These are phyloP conservation scores for Colletotrichum sp. DNA, from an alignment of 2,329 filamentous ascomycete genomes.

Conservation along the genomic window DNA sequence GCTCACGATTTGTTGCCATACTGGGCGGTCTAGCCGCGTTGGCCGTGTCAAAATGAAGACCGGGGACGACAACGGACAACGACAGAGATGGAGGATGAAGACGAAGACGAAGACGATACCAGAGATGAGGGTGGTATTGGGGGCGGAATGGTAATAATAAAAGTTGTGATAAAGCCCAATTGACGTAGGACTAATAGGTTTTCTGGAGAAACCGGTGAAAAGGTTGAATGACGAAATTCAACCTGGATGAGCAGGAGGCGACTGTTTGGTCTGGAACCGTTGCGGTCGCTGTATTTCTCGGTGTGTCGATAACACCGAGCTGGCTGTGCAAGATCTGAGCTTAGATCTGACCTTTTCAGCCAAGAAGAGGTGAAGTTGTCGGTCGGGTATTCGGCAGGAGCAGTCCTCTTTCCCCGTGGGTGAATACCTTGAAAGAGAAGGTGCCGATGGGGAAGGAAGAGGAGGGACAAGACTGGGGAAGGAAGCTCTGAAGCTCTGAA, in stretches of 20 bases:
- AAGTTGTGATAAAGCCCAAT: neutral
- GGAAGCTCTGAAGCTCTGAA: neutral
- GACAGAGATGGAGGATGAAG: neutral
- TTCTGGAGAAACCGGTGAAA: neutral
- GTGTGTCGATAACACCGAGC: neutral
- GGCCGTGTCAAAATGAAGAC: neutral
- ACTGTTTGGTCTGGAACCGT: neutral
- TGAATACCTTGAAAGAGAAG: neutral
- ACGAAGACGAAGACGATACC: neutral
- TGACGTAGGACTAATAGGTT: neutral
- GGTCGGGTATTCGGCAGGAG: neutral
- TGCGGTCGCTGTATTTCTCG: constrained; percentile 5
- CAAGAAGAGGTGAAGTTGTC: neutral
- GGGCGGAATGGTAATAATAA: neutral
- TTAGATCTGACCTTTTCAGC: neutral
- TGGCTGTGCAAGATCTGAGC: neutral
- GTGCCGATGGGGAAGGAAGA: neutral
- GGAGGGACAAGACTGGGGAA: constrained; percentile 8
- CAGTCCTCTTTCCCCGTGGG: neutral
- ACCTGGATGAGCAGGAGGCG: neutral
- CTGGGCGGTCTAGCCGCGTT: neutral
- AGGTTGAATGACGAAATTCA: neutral
- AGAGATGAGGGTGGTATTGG: neutral
- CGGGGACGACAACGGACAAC: neutral
- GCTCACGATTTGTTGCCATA: constrained; percentile 9